Percentiles rank a stretch among this genome's conserved stretches.
phyloP scores from a whole-genome alignment of 176 grass and related monocot genomes.

The Ananas comosus region DNA sequence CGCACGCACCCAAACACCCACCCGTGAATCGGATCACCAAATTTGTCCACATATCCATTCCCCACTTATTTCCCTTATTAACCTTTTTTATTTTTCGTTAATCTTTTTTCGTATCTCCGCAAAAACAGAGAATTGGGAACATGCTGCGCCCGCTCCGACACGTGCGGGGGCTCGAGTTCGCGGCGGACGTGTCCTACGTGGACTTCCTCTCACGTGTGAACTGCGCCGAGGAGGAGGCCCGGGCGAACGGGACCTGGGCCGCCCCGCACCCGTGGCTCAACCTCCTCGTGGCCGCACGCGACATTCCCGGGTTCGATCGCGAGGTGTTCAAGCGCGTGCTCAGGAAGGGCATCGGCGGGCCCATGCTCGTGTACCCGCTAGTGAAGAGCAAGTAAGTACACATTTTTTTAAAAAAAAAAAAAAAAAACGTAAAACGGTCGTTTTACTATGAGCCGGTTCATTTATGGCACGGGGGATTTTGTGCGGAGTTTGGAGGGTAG shows the following conservation, averaged over 20 bases:
- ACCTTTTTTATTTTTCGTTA: not conserved
- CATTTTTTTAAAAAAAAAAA: not conserved
- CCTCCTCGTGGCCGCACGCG: constrained; percentile 55
- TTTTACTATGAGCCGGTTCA: constrained; percentile 20
- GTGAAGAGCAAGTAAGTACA: constrained; percentile 71
- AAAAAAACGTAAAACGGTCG: not conserved
- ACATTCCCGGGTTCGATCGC: constrained; percentile 55
- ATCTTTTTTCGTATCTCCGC: not conserved
- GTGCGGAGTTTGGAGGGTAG: too few relatives aligned
- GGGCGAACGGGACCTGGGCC: constrained; percentile 69
- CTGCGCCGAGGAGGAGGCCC: constrained; percentile 64
- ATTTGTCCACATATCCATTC: constrained; percentile 7
- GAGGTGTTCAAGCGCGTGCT: constrained; percentile 55
- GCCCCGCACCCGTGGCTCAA: constrained; percentile 96
- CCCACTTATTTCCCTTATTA: not conserved
- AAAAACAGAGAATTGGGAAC: constrained; percentile 25
- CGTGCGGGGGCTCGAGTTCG: constrained; percentile 70
- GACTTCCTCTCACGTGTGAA: constrained; percentile 86
- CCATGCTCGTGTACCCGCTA: constrained; percentile 95
- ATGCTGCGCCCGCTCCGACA: constrained; percentile 50
- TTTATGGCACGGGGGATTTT: not conserved
- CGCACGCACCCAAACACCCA: not conserved
- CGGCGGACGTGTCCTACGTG: constrained; percentile 54
- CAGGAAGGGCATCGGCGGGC: constrained; percentile 65
- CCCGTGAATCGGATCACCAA: constrained; percentile 36